Base-by-base conservation (phyloP, 495 filamentous ascomycete genomes). In the Aspergillus hancockii region DNA sequence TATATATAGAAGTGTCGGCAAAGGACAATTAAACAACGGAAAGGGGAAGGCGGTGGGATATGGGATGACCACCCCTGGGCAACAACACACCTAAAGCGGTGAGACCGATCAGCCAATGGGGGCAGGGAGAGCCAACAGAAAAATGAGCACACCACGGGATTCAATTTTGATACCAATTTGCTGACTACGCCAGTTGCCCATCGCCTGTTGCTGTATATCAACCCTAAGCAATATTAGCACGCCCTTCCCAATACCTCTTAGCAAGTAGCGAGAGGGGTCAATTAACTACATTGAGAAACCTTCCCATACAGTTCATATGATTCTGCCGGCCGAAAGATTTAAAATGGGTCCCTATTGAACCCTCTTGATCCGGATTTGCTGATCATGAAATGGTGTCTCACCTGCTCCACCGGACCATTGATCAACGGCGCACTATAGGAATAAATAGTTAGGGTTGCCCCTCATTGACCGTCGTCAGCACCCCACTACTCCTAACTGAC, bases 381-480 rank as follows among this genome's bases (percentile, higher is more conserved):
- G 38, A 41, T 41, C 38, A 41, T 41, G 38, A 18, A 41, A 16
- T 16, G 38, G 38, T 41, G 38, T n/a, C 38, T 41, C 38, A 41
- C 38, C 7, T 16, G n/a, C 38, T 41, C 38, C 38, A 41, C 38
- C 38, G 14, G 38, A 41, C 38, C 38, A 41, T 41, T 41, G 38
- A 41, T n/a, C 38, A 41, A 41, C 38, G 38, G 38, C 38, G 13
- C 14, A 41, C 38, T 41, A 41, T 41, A 41, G 38, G 38, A 14
- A 41, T 41, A n/a, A 41, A 41, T 41, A 41, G 38, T 41, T 41
- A 41, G 38, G 38, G 38, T 41, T 41, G 38, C 38, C 38, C 38
- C 38, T n/a, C 38, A 41, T 41, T 41, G 38, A 41, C 38, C 14
- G 38, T 41, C 38, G 38, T 41, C 38, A 41, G 38, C 38, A 41